These are phyloP conservation scores for Pugionium dolabratum DNA, from an alignment of 345 rosid genomes.

Conservation along the genomic window DNA sequence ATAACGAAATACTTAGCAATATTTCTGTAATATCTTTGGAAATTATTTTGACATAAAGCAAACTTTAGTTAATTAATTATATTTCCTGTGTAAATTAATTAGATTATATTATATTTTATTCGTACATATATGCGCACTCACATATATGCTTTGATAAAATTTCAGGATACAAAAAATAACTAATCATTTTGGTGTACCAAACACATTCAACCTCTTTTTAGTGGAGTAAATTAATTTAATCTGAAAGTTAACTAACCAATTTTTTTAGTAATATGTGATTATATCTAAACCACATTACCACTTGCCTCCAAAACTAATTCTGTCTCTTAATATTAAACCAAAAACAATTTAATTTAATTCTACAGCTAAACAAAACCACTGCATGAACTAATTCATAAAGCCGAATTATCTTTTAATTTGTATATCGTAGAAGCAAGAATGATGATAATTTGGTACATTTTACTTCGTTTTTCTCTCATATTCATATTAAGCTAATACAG, in stretches of 20 bases:
- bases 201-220: conserved; percentile 11
- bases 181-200: conserved; percentile 34
- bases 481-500: background rate
- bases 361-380: no score
- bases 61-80: background rate
- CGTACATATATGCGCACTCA: no score
- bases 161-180: background rate
- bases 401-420: no score
- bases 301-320: conserved; percentile 18
- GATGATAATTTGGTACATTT: background rate
- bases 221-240: background rate
- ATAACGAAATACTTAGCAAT: background rate
- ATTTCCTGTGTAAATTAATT: no score
- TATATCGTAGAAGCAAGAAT: no score
- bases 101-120: no score
- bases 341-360: no score
- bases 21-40: conserved; percentile 2
- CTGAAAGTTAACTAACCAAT: background rate
- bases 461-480: background rate
- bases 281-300: conserved; percentile 30
- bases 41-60: conserved; percentile 10
- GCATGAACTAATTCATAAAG: no score
- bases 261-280: conserved; percentile 1
- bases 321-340: no score
- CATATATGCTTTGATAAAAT: no score